Percentiles rank a stretch among this genome's conserved stretches.
These are phyloP conservation scores for Arthrobotrys sinensis DNA, from an alignment of 2,329 filamentous ascomycete genomes.

Conservation along the genomic window DNA sequence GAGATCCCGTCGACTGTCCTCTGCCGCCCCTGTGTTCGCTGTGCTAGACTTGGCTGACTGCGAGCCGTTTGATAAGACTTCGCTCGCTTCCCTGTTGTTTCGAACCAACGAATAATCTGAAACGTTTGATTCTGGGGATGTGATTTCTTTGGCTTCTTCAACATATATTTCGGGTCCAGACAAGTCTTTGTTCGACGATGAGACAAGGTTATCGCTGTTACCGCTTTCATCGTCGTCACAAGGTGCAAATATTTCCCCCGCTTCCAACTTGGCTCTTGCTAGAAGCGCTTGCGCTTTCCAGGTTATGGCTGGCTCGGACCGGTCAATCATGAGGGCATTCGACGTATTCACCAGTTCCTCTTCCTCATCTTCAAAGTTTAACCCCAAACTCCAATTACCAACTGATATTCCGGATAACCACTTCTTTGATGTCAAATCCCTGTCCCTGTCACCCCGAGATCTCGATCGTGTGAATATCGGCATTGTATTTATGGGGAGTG, in stretches of 20 bases:
- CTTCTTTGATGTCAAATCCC: conserved; percentile 35
- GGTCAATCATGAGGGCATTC: conserved; percentile 55
- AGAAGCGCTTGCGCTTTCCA: conserved; percentile 39
- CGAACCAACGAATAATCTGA: conserved; percentile 28
- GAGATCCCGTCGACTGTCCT: conserved; percentile 9
- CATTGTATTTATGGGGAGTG: conserved; percentile 13
- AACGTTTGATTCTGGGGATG: conserved; percentile 16
- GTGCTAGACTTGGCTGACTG: conserved; percentile 1
- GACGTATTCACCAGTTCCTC: conserved; percentile 38
- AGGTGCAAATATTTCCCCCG: neutral
- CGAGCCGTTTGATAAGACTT: conserved; percentile 21
- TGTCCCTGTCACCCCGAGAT: conserved; percentile 41
- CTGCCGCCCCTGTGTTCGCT: conserved; percentile 33
- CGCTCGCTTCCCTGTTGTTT: conserved; percentile 39
- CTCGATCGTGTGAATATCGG: conserved; percentile 53
- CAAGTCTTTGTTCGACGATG: conserved; percentile 1
- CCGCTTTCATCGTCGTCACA: conserved; percentile 17
- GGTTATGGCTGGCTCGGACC: conserved; percentile 39
- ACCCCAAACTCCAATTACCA: conserved; percentile 44
- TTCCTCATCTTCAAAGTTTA: conserved; percentile 49
- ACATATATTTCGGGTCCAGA: conserved; percentile 14
- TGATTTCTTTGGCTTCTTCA: conserved; percentile 21
- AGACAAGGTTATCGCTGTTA: conserved; percentile 9
- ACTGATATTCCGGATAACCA: conserved; percentile 56
- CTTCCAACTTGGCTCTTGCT: conserved; percentile 31